Base-by-base conservation (phyloP, 129 eudicot species). In the Flaveria bidentis region DNA sequence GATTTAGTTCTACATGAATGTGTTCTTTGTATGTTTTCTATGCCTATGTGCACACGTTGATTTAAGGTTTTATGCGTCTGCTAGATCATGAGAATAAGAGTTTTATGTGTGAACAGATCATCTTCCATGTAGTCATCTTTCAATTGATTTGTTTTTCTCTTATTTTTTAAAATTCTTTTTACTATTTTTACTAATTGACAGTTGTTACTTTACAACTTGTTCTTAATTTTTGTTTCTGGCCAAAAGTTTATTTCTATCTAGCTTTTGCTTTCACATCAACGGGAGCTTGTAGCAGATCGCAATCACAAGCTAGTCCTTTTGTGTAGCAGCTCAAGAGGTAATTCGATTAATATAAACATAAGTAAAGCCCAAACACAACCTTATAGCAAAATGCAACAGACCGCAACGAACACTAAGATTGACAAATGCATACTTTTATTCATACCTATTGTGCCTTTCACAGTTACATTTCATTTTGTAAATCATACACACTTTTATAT, bases 381-480 rank as follows among this genome's bases (percentile, higher is more conserved):
- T 53, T 53, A 9, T 13, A 55, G 20, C 1, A 33, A 53, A 72
- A 56, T 10, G 20, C 39, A 11, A 2, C 9, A 60, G 17, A 60
- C 17, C 8, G 25, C 9, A 1, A 60, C 66, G 60, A 9, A 44
- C 57, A 42, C 10, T 41, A 60, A 2, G 23, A 45, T 74, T 5
- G 58, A 47, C 20, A 63, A 47, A 13, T 4, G 20, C 17, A 42
- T 8, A 65, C 23, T 20, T 76, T 66, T 20, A 66, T 76, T 65
- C 18, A 20, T 67, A 52, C 26, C 55, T 55, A 66, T 4, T 51
- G 44, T 65, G 55, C 45, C 22, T 44, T 15, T 69, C 25, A 69
- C 20, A 69, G n/a, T 42, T 57, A 57, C 76, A 78, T 78, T 56
- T 57, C 23, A 69, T 70, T 61, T n/a, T 78, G 17, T 57, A 17